phyloP scores from a whole-genome alignment of 139 green algal species.

The Asterochloris erici region DNA sequence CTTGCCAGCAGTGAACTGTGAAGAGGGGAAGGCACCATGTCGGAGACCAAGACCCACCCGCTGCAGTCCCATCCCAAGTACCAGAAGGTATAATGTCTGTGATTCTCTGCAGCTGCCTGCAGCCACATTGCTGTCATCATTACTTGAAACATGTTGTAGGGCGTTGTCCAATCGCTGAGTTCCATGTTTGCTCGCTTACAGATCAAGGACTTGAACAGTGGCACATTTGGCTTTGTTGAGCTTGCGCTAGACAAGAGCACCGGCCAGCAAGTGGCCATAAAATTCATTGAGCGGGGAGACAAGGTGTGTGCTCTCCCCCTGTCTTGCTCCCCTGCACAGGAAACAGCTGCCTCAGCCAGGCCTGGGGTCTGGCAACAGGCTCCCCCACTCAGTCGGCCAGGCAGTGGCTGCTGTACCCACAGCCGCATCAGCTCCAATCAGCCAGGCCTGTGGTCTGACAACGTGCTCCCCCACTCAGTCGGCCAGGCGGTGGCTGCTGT shows the following conservation, averaged over 20 bases:
- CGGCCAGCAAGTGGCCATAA: constrained; percentile 38
- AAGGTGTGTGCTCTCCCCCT: constrained; percentile 36
- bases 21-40: too few relatives aligned
- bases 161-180: too few relatives aligned
- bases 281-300: constrained; percentile 77
- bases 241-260: constrained; percentile 32
- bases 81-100: not conserved
- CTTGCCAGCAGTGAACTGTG: too few relatives aligned
- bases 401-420: not conserved
- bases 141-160: not conserved
- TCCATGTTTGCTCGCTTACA: not conserved
- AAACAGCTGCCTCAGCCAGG: not conserved
- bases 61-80: constrained; percentile 6
- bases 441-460: not conserved
- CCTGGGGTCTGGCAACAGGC: too few relatives aligned
- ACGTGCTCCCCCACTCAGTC: not conserved
- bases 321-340: not conserved
- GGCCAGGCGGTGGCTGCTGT: not conserved
- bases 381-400: not conserved
- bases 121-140: not conserved
- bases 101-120: not conserved
- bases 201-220: constrained; percentile 35
- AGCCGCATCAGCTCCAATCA: not conserved
- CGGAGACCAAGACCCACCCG: too few relatives aligned
- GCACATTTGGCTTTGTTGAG: constrained; percentile 36